A percentile compares a stretch with the other conserved stretches of the same genome.
These are phyloP conservation scores for Metschnikowia aberdeeniae DNA, from an alignment of 805 yeast genomes.

Conservation along the genomic window DNA sequence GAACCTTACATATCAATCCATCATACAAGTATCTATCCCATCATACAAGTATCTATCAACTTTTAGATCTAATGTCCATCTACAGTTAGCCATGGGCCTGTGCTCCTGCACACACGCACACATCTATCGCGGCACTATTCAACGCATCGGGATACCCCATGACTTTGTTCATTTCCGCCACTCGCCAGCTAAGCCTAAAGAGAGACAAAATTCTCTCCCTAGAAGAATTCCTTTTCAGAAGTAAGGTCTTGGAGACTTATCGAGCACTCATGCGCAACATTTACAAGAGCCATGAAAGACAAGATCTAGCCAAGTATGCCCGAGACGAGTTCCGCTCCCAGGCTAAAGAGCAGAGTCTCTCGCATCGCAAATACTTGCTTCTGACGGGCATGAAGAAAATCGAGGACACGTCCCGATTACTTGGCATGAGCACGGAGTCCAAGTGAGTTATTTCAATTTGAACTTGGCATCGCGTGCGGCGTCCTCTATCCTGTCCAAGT, in stretches of 20 bases:
- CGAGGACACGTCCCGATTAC: slow-evolving; percentile 21
- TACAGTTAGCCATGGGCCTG: too few relatives aligned
- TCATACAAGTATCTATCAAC: too few relatives aligned
- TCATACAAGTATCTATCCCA: too few relatives aligned
- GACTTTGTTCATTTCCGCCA: background rate
- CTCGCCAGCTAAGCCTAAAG: background rate
- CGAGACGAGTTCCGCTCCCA: slow-evolving; percentile 33
- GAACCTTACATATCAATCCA: too few relatives aligned
- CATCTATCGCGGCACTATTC: background rate
- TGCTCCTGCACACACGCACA: background rate
- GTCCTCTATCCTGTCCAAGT: slow-evolving; percentile 10
- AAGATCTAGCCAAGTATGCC: slow-evolving; percentile 29
- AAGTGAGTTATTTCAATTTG: slow-evolving; percentile 8
- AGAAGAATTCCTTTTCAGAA: slow-evolving; percentile 40
- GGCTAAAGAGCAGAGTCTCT: slow-evolving; percentile 25
- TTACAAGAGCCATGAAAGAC: slow-evolving; percentile 34
- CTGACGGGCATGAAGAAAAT: slow-evolving; percentile 28
- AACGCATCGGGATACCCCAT: background rate
- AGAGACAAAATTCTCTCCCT: slow-evolving; percentile 19
- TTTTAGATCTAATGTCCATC: too few relatives aligned
- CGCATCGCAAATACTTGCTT: slow-evolving; percentile 36
- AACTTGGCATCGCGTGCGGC: slow-evolving; percentile 13
- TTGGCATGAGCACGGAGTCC: slow-evolving; percentile 17
- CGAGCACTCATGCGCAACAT: slow-evolving; percentile 30
- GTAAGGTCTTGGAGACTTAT: slow-evolving; percentile 30